Evolutionary conservation across 495 filamentous ascomycete genomes (phyloP).

Genomic region (Aspergillus homomorphus): DNA sequence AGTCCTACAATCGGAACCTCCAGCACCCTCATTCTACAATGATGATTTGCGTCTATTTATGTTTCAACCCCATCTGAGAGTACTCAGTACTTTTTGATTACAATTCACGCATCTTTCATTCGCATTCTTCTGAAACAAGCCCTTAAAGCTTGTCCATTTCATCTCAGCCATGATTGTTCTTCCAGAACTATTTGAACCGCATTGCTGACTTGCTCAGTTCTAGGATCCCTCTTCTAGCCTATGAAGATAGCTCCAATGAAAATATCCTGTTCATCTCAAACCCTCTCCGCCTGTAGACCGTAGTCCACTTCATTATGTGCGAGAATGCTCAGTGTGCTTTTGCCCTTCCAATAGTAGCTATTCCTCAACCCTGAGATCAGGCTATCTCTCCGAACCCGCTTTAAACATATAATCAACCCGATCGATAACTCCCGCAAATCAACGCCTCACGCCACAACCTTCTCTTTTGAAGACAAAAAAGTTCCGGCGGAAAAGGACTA

Average conservation of each 20-base stretch:
- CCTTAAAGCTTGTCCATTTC: neutral
- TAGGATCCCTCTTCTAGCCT: neutral
- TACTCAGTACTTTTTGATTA: constrained; percentile 30
- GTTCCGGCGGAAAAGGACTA: neutral
- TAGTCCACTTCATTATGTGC: too few species aligned
- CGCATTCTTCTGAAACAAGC: constrained; percentile 18
- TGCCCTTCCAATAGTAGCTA: neutral
- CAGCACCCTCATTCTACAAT: constrained; percentile 12
- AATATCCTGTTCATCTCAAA: neutral
- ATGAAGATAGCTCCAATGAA: neutral
- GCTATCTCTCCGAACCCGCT: neutral
- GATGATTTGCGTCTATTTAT: constrained; percentile 42
- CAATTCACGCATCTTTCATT: constrained; percentile 20
- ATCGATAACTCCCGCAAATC: neutral
- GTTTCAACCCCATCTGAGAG: constrained; percentile 46
- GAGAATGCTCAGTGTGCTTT: neutral
- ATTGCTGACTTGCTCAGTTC: constrained; percentile 2
- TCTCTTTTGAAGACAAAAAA: neutral
- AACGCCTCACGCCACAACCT: neutral
- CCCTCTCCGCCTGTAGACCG: neutral
- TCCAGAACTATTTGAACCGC: neutral
- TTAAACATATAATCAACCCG: neutral
- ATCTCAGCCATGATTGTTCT: neutral
- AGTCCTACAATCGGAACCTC: constrained; percentile 4
- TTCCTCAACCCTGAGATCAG: too few species aligned